Percentiles rank a stretch among this genome's conserved stretches.
phyloP scores from a whole-genome alignment of 495 filamentous ascomycete genomes.

The Lophiostoma macrostomum region DNA sequence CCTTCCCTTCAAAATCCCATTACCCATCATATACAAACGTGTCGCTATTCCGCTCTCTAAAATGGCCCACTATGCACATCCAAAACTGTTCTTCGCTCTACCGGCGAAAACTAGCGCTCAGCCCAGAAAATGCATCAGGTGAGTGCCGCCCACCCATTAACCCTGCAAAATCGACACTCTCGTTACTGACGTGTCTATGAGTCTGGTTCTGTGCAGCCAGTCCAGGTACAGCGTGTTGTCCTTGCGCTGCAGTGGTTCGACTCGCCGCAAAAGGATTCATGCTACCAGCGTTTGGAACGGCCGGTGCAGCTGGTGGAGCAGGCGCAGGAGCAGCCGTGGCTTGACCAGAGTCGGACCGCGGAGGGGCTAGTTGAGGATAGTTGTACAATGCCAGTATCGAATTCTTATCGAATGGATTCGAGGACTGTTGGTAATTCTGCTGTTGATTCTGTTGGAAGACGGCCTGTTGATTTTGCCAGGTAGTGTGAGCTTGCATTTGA shows the following conservation, averaged over 20 bases:
- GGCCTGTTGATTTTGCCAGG: too few species aligned
- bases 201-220: constrained; percentile 28
- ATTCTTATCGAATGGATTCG: constrained; percentile 59
- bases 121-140: constrained; percentile 93
- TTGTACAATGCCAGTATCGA: constrained; percentile 87
- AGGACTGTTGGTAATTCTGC: constrained; percentile 42
- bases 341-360: constrained; percentile 40
- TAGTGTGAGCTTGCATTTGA: constrained; percentile 1
- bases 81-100: constrained; percentile 16
- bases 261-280: constrained; percentile 39
- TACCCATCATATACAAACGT: neutral
- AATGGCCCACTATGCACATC: constrained; percentile 1
- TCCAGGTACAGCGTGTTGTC: constrained; percentile 23
- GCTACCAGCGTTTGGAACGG: constrained; percentile 20
- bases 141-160: constrained; percentile 79
- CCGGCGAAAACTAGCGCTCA: constrained; percentile 65
- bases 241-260: constrained; percentile 35
- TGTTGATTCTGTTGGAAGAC: constrained; percentile 6
- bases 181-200: constrained; percentile 69
- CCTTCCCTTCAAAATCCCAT: neutral
- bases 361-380: constrained; percentile 67
- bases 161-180: constrained; percentile 77
- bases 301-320: constrained; percentile 4
- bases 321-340: constrained; percentile 6
- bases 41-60: too few species aligned